Evolutionary conservation across 2,329 filamentous ascomycete species (phyloP).

Genomic region (Colletotrichum sansevieriae): DNA sequence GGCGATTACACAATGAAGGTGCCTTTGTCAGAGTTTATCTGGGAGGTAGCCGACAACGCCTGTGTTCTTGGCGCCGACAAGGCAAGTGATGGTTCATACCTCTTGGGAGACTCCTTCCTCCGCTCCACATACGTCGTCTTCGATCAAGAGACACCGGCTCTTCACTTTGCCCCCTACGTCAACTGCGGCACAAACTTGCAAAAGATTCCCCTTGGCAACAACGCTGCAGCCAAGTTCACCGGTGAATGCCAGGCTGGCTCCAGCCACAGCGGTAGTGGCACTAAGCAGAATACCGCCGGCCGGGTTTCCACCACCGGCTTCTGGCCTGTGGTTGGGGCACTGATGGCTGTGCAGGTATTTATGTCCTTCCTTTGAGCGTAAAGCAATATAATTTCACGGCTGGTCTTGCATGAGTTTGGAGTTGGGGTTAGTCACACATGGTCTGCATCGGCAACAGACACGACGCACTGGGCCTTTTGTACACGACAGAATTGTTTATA

Average conservation of each 20-base stretch:
- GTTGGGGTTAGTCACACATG: conserved; percentile 29
- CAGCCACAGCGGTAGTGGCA: conserved; percentile 16
- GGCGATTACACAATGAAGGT: conserved; percentile 60
- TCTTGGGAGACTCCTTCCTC: conserved; percentile 61
- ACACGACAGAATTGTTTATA: conserved; percentile 35
- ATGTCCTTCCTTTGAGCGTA: conserved; percentile 38
- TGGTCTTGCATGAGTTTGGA: conserved; percentile 29
- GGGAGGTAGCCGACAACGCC: conserved; percentile 51
- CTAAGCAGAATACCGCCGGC: conserved; percentile 34
- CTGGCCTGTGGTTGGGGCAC: conserved; percentile 26
- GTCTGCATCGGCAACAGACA: conserved; percentile 28
- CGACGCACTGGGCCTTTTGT: conserved; percentile 16
- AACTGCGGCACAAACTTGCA: conserved; percentile 46
- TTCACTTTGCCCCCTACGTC: conserved; percentile 46
- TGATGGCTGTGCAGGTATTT: conserved; percentile 26
- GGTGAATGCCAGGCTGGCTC: conserved; percentile 43
- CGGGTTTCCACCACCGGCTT: conserved; percentile 9
- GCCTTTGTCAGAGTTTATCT: conserved; percentile 61
- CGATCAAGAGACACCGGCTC: conserved; percentile 46
- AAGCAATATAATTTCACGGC: conserved; percentile 29
- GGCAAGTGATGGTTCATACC: conserved; percentile 49
- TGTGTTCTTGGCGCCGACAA: conserved; percentile 62
- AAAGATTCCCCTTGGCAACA: conserved; percentile 44
- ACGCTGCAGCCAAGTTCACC: conserved; percentile 43
- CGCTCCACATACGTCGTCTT: conserved; percentile 58